Percentiles rank a stretch among this genome's conserved stretches.
These are phyloP conservation scores for Caloboletus firmus DNA, from an alignment of 1,284 basidiomycete genomes.

Conservation along the genomic window DNA sequence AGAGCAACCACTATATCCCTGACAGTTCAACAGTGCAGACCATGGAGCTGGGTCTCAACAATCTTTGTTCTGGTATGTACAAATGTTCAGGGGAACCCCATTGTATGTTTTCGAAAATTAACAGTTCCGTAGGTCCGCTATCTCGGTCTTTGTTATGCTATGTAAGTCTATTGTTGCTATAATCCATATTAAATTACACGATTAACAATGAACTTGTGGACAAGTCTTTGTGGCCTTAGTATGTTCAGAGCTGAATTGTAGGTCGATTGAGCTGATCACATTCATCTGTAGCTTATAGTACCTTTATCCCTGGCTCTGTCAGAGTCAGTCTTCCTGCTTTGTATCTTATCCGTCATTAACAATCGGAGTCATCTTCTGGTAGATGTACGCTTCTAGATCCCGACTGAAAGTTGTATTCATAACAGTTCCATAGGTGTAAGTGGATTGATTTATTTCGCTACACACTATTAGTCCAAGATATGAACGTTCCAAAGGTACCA, in stretches of 20 bases:
- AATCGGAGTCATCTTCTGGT: not conserved
- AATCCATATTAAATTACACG: not conserved
- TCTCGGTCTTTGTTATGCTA: not conserved
- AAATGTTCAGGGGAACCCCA: not conserved
- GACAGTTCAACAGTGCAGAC: not conserved
- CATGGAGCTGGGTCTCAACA: slow-evolving; percentile 5
- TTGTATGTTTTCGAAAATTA: not conserved
- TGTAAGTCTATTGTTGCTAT: not conserved
- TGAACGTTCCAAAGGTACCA: too few species aligned
- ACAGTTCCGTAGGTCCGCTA: not conserved
- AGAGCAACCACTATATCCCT: not conserved
- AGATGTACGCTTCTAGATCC: not conserved
- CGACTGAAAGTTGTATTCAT: not conserved
- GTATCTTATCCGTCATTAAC: not conserved
- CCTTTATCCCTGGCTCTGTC: slow-evolving; percentile 4
- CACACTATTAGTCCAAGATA: too few species aligned
- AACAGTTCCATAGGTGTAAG: too few species aligned
- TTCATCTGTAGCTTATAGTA: not conserved
- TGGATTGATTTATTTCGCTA: too few species aligned
- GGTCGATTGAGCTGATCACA: not conserved
- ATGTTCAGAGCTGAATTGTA: not conserved
- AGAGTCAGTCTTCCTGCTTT: not conserved
- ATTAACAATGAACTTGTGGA: not conserved
- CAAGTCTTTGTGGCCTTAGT: not conserved
- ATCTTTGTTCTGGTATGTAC: slow-evolving; percentile 1